These are phyloP conservation scores for Zea mays DNA, from an alignment of 176 grass and related monocot species.

Conservation along the genomic window Zm-B73-REFERENCE-NAM-5.0 NC_050098.1:189000501-189001000, in stretches of 20 bases:
- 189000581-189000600: background rate
- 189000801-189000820: background rate
- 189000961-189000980: no score
- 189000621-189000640: constrained; percentile 19
- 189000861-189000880: no score
- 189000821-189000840: background rate
- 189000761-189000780: background rate
- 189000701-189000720: background rate
- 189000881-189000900: no score
- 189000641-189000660: background rate
- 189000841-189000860: background rate
- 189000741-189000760: background rate
- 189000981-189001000: no score
- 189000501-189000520: background rate
- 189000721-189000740: background rate
- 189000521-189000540: constrained; percentile 5
- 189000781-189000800: background rate
- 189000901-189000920: no score
- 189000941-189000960: no score
- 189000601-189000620: constrained; percentile 1
- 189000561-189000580: background rate
- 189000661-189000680: background rate
- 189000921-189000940: no score
- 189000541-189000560: background rate
- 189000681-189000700: background rate